These are phyloP conservation scores for Senna tora DNA, from an alignment of 306 rosid species.

Conservation along the genomic window DNA sequence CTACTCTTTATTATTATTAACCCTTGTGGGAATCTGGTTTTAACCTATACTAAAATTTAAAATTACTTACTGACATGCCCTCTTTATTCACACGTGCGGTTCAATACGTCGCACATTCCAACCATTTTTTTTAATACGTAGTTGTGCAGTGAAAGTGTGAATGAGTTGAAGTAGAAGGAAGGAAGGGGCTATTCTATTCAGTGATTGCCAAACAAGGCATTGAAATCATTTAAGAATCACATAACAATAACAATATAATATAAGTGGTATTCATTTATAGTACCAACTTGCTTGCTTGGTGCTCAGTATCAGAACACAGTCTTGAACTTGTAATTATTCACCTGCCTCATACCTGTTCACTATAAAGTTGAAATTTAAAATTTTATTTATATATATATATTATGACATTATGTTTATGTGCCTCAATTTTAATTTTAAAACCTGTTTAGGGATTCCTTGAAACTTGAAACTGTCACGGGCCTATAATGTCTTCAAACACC, in stretches of 20 bases:
- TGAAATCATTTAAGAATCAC: too few species aligned
- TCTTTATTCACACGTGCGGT: slow-evolving; percentile 50
- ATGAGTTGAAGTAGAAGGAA: slow-evolving; percentile 34
- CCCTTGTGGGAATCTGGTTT: background rate
- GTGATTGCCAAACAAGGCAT: too few species aligned
- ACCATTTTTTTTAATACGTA: slow-evolving; percentile 2
- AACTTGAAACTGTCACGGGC: too few species aligned
- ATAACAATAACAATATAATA: slow-evolving; percentile 8
- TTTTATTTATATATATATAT: too few species aligned
- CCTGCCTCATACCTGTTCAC: slow-evolving; percentile 17
- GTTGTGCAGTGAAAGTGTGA: slow-evolving; percentile 11
- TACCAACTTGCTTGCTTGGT: slow-evolving; percentile 51
- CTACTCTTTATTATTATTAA: too few species aligned
- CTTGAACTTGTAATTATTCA: slow-evolving; percentile 31
- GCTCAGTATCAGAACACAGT: slow-evolving; percentile 35
- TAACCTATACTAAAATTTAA: background rate
- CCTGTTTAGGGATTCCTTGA: background rate
- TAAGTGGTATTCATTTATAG: slow-evolving; percentile 19
- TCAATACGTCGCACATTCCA: slow-evolving; percentile 21
- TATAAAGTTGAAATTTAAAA: background rate
- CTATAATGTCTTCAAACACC: too few species aligned
- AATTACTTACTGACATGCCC: background rate
- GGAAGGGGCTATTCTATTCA: too few species aligned
- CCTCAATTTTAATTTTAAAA: background rate
- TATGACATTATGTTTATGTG: background rate